Evolutionary conservation across 805 yeast species (phyloP).

Genomic region (Ogataea philodendri): DNA sequence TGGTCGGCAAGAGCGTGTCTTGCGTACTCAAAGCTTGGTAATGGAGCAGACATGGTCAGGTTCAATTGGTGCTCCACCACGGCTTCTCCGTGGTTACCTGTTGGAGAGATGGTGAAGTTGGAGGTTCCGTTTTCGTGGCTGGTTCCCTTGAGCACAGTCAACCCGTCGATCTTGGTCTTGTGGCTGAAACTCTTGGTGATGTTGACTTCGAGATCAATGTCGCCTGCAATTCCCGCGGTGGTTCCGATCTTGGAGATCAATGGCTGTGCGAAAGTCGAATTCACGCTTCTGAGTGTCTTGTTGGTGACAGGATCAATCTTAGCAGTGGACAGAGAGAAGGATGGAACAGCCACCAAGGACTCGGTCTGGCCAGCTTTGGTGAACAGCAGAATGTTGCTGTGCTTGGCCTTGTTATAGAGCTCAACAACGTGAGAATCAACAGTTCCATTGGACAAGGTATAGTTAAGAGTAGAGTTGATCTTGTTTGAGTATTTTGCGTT

Average conservation of each 20-base stretch:
- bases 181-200: constrained; percentile 26
- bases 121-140: constrained; percentile 47
- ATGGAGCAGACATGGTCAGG: constrained; percentile 20
- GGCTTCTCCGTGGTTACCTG: constrained; percentile 49
- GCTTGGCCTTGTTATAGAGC: constrained; percentile 32
- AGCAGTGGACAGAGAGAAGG: constrained; percentile 27
- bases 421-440: constrained; percentile 32
- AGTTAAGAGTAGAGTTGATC: constrained; percentile 37
- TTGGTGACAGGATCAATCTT: constrained; percentile 24
- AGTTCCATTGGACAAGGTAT: constrained; percentile 40
- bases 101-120: constrained; percentile 39
- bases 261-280: constrained; percentile 31
- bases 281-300: constrained; percentile 20
- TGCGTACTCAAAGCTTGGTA: constrained; percentile 25
- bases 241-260: constrained; percentile 27
- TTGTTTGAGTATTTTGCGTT: constrained; percentile 35
- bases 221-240: constrained; percentile 22
- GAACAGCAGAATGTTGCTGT: constrained; percentile 40
- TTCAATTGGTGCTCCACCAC: constrained; percentile 35
- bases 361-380: constrained; percentile 41
- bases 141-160: constrained; percentile 25
- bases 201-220: constrained; percentile 31
- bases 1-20: constrained; percentile 35
- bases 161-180: constrained; percentile 22
- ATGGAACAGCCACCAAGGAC: constrained; percentile 25